phyloP scores from a whole-genome alignment of 768 basidiomycete genomes.

The Amanita rimosa region DNA sequence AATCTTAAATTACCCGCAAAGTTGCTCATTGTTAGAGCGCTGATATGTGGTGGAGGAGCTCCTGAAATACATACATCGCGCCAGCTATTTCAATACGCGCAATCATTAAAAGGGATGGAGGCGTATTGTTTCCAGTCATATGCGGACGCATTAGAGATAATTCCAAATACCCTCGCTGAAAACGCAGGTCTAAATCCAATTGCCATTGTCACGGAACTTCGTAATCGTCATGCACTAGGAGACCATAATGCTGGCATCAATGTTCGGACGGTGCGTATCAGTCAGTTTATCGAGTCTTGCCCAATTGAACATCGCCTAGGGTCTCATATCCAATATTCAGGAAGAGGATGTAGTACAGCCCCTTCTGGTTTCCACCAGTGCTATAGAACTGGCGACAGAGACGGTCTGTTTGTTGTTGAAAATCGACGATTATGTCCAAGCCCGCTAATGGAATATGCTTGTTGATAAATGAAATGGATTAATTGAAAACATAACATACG shows the following conservation, averaged over 20 bases:
- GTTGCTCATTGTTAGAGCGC: constrained; percentile 35
- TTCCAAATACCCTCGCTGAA: constrained; percentile 95
- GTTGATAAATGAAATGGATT: background rate
- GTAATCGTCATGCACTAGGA: constrained; percentile 93
- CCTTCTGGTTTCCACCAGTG: constrained; percentile 88
- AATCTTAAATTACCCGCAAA: background rate
- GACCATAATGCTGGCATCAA: constrained; percentile 96
- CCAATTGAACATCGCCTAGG: constrained; percentile 32
- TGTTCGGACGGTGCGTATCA: constrained; percentile 72
- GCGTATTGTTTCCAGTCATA: constrained; percentile 99
- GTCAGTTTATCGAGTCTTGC: background rate
- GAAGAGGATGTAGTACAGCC: constrained; percentile 98
- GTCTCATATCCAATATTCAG: constrained; percentile 91
- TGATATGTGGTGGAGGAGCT: constrained; percentile 94
- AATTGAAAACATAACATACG: background rate
- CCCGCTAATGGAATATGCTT: constrained; percentile 31
- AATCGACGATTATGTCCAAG: constrained; percentile 90
- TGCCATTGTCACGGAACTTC: constrained; percentile 93
- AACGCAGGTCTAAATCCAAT: constrained; percentile 98
- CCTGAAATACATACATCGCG: constrained; percentile 98
- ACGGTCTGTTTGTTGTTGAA: constrained; percentile 94
- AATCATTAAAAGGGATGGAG: constrained; percentile 95
- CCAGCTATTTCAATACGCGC: constrained; percentile 79
- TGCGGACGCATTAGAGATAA: constrained; percentile 95
- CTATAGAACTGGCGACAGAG: constrained; percentile 91